A percentile compares a stretch with the other conserved stretches of the same genome.
Evolutionary conservation across 805 yeast genomes (phyloP).

Genomic region (Candida krabiensis): DNA sequence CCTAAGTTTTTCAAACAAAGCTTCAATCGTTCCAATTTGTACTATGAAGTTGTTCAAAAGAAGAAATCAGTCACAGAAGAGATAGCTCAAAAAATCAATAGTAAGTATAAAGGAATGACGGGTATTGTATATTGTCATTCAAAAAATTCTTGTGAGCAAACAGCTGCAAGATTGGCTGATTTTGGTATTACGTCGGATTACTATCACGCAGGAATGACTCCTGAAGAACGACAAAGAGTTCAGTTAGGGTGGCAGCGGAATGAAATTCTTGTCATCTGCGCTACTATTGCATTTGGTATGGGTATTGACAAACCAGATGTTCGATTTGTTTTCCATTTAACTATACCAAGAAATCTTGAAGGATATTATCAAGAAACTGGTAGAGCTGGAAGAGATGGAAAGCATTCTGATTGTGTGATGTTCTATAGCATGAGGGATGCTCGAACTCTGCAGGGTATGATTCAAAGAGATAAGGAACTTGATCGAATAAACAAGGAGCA

Average conservation of each 20-base stretch:
- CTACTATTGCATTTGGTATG: constrained; percentile 99
- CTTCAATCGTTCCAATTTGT: constrained; percentile 85
- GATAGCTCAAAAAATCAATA: constrained; percentile 54
- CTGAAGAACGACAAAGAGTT: constrained; percentile 68
- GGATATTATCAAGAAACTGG: constrained; percentile 99
- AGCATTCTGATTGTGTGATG: constrained; percentile 76
- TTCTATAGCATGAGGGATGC: constrained; percentile 83
- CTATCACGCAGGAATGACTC: constrained; percentile 94
- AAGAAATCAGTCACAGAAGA: constrained; percentile 54
- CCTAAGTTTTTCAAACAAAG: constrained; percentile 81
- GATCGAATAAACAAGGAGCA: constrained; percentile 66
- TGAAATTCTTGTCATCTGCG: constrained; percentile 77
- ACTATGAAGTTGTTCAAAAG: constrained; percentile 74
- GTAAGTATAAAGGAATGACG: constrained; percentile 54
- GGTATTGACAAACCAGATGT: constrained; percentile 98
- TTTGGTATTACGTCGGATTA: constrained; percentile 68
- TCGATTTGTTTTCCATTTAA: constrained; percentile 83
- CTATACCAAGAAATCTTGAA: constrained; percentile 86
- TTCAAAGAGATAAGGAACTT: constrained; percentile 71
- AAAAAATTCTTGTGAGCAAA: constrained; percentile 81
- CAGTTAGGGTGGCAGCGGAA: constrained; percentile 84
- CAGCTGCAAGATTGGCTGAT: constrained; percentile 57
- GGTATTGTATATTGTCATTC: constrained; percentile 96
- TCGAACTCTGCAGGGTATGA: constrained; percentile 69
- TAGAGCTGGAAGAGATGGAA: constrained; percentile 96